Conservation (phyloP, 164 flowering plant species). For the Taxillus chinensis region DNA sequence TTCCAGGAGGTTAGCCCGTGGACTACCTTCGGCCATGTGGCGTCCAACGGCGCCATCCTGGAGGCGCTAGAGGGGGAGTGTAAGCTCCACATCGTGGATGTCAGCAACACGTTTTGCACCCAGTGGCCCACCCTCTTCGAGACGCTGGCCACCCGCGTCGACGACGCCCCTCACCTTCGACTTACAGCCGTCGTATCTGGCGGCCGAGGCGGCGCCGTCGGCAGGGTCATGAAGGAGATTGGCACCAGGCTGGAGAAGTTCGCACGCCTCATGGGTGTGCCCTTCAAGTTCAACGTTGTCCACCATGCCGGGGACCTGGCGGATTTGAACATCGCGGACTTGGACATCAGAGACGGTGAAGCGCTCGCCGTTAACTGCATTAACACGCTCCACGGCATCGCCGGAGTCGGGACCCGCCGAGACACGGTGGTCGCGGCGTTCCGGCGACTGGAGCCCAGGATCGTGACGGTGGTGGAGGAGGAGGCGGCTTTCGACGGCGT, state of each 20-base stretch:
- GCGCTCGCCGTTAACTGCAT: constrained; percentile 71
- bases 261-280: constrained; percentile 96
- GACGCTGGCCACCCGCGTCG: constrained; percentile 79
- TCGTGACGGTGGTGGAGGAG: constrained; percentile 67
- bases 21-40: constrained; percentile 93
- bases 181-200: constrained; percentile 53
- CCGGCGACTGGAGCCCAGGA: constrained; percentile 47
- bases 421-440: constrained; percentile 42
- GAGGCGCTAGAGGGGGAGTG: constrained; percentile 79
- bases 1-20: constrained; percentile 98
- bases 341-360: constrained; percentile 64
- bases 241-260: constrained; percentile 81
- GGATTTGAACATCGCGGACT: constrained; percentile 35
- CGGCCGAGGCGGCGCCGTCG: constrained; percentile 9
- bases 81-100: constrained; percentile 73
- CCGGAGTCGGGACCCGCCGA: constrained; percentile 23
- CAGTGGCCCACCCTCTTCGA: constrained; percentile 98
- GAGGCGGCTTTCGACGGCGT: constrained; percentile 78
- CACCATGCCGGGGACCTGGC: constrained; percentile 62
- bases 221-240: constrained; percentile 74
- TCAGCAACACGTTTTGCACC: constrained; percentile 85
- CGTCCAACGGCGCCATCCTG: constrained; percentile 82
- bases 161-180: constrained; percentile 79
- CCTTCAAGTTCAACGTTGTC: constrained; percentile 58
- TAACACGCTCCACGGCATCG: constrained; percentile 48